Base-by-base conservation (phyloP, 2,329 filamentous ascomycete genomes). In the Magnaporthiopsis incrustans region DNA sequence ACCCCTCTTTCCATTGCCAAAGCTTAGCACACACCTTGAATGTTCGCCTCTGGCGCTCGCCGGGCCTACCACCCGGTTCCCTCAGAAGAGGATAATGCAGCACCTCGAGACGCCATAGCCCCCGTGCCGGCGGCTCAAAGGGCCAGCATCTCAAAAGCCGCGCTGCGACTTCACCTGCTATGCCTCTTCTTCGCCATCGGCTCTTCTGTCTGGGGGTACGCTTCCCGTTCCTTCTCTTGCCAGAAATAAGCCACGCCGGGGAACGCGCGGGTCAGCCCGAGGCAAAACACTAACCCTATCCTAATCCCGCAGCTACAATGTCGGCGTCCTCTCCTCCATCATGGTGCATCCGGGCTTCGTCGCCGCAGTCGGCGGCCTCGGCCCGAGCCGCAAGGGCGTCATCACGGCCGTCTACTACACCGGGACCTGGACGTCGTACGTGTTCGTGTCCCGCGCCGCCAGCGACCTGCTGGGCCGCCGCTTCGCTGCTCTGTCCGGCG, bases 371-470 rank as follows among this genome's bases (percentile, higher is more conserved):
- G 60, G 60, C 60, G 60, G 60, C 32, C 81, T 78, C 7, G 75
- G 73, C 1, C 77, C 82, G 2, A 72, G 77, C 7, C 75, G 76
- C 61, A 83, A 76, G 62, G 83, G 83, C 10, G 71, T 82, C 56
- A 79, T 86, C 68, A 85, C 83, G 1, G 81, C 78, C 57, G 79
- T 84, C 44, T 86, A 86, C 74, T 86, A 86, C 68, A 70, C 83
- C 22, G 84, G 84, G 59, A 85, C 83, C 5, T 82, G 82, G 75
- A 63, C 77, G 22, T 82, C 81, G 68, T 85, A 85, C 69, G 67
- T 85, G 3, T 80, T 85, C 67, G 63, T 86, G 26, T 81, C 83
- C 0, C 82, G 83, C 60, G 77, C 78, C 2, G 72, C 78, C 2
- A 81, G 79, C 44, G 84, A 86, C 69, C 70, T 70, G 15, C 72